Base-by-base conservation (phyloP, 2,329 filamentous ascomycete genomes). In the Bimuria novae-zelandiae region DNA sequence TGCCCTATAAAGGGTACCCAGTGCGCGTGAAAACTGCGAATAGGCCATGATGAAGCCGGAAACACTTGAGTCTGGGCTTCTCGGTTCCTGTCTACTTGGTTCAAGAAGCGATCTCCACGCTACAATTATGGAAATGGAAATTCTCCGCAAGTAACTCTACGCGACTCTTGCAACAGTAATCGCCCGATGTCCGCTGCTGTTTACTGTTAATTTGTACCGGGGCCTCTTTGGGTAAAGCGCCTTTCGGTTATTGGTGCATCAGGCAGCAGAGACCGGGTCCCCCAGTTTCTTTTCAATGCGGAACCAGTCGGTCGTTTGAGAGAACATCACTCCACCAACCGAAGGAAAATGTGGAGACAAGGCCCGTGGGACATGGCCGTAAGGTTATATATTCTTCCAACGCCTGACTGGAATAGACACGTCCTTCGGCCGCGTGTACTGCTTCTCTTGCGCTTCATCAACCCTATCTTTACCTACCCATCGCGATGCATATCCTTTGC, bases 241-340 rank as follows among this genome's bases (percentile, higher is more conserved):
- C 14, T 10, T 29, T 37, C 23, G 32, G 32, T 23, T 12, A 49
- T 53, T 53, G 44, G 44, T 36, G 22, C 33, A 27, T 21, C 7
- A 12, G 22, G 33, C 37, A 30, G 11, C n/a, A 8, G 32, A 27
- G n/a, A 35, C 47, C 37, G 39, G 53, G 53, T 48, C 40, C 39
- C 44, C 39, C 32, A 44, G 32, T 29, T 8, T 32, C 14, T 36
- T 49, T 19, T 55, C 29, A 51, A 52, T 45, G 30, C 30, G 33
- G 23, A 55, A 51, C 36, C 35, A 33, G 5, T 23, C 33, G 25
- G 32, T 22, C 7, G 41, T 35, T n/a, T 44, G 7, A 39, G 52
- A 44, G 29, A 39, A 46, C 12, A 22, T 16, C 27, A 33, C 35
- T 29, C 44, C 50, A 55, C 49, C 44, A 49, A 49, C 49, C 43